Conservation (phyloP, 257 asterid genomes). For the Solanum tarapatanum region DNA sequence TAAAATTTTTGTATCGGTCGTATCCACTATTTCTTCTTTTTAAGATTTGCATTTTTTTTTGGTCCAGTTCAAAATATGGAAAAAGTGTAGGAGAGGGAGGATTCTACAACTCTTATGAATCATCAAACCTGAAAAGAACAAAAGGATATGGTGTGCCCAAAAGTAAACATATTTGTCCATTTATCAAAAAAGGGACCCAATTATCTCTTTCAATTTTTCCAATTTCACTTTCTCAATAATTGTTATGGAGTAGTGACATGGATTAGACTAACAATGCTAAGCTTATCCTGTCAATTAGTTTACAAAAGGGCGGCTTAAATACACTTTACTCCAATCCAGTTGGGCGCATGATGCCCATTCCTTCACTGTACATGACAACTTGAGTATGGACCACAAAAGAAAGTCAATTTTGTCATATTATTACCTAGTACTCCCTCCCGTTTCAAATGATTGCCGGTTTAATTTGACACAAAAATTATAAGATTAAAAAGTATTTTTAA, state of each 20-base stretch:
- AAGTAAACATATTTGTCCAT: neutral
- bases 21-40: neutral
- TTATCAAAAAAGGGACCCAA: neutral
- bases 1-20: fast-evolving
- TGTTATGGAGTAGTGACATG: neutral
- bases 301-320: neutral
- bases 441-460: too few relatives aligned
- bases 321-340: neutral
- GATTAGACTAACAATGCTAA: neutral
- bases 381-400: neutral
- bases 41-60: neutral
- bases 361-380: neutral
- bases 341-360: neutral
- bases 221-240: neutral
- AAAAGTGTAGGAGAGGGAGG: neutral
- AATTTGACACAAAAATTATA: too few relatives aligned
- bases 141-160: neutral
- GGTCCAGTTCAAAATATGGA: neutral
- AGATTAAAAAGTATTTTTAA: too few relatives aligned
- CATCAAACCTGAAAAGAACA: neutral
- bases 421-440: neutral
- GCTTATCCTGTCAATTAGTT: neutral
- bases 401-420: neutral
- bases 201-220: neutral
- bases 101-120: neutral